These are phyloP conservation scores for Penicillium sp. DNA, from an alignment of 2,329 filamentous ascomycete genomes.

Conservation along the genomic window DNA sequence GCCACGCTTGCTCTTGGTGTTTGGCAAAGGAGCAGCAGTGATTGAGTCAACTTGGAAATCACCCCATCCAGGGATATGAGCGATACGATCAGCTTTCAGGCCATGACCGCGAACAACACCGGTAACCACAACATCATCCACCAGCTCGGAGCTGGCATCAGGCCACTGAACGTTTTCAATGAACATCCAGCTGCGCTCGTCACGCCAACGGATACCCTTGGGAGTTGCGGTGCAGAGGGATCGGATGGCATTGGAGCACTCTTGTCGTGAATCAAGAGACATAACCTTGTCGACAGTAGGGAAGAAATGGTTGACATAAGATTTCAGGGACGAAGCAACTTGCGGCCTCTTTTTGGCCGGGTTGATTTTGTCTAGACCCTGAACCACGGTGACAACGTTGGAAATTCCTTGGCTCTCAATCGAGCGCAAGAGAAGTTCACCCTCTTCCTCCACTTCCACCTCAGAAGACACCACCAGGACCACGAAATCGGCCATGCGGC, in stretches of 20 bases:
- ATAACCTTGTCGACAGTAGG: conserved; percentile 89
- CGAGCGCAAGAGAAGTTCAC: conserved; percentile 81
- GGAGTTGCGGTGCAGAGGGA: conserved; percentile 90
- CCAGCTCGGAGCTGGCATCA: conserved; percentile 50
- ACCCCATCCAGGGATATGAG: conserved; percentile 93
- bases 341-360: conserved; percentile 77
- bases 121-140: conserved; percentile 71
- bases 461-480: conserved; percentile 81
- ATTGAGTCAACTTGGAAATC: conserved; percentile 92
- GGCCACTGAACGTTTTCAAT: conserved; percentile 80
- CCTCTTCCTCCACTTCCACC: conserved; percentile 75
- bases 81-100: conserved; percentile 84
- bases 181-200: conserved; percentile 94
- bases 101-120: conserved; percentile 85
- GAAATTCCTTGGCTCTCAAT: conserved; percentile 95
- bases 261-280: conserved; percentile 83
- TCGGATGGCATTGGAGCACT: conserved; percentile 87
- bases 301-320: conserved; percentile 93
- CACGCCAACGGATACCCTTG: conserved; percentile 93
- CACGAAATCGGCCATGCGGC: conserved; percentile 88
- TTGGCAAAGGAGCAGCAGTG: conserved; percentile 70
- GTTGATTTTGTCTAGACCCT: conserved; percentile 77
- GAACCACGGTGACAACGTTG: conserved; percentile 83
- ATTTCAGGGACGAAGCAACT: conserved; percentile 81
- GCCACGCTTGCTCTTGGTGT: conserved; percentile 56